These are phyloP conservation scores for Kodamaea kakaduensis DNA, from an alignment of 805 yeast genomes.

Conservation along the genomic window DNA sequence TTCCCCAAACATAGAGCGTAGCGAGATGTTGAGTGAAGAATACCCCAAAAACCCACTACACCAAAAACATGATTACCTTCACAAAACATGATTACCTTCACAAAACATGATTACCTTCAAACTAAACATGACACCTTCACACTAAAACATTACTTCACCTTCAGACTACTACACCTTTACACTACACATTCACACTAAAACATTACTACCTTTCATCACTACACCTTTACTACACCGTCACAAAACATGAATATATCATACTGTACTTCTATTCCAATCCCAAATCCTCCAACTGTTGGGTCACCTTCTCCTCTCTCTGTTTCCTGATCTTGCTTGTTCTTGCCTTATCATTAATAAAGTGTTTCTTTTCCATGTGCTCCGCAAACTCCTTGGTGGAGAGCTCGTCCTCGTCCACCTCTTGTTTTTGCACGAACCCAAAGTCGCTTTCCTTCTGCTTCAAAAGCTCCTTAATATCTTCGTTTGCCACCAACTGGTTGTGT, in stretches of 20 bases:
- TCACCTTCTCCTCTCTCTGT: conserved; percentile 33
- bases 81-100: no score
- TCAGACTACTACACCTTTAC: not conserved
- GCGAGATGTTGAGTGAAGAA: no score
- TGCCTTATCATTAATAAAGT: conserved; percentile 27
- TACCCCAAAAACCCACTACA: no score
- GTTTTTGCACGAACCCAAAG: conserved; percentile 3
- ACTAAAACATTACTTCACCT: not conserved
- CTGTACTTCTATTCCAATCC: conserved; percentile 12
- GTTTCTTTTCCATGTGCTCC: conserved; percentile 14
- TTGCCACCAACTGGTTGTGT: conserved; percentile 44
- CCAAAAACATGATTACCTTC: no score
- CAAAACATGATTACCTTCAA: no score
- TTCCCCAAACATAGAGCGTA: no score
- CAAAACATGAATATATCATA: no score
- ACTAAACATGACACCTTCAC: no score
- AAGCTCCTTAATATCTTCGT: conserved; percentile 31
- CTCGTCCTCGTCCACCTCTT: conserved; percentile 8
- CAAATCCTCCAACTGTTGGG: conserved; percentile 30
- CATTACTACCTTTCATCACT: not conserved
- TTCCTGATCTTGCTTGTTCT: conserved; percentile 34
- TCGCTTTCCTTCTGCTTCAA: conserved; percentile 28
- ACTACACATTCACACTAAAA: not conserved
- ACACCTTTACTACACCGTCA: not conserved
- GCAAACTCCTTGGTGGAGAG: conserved; percentile 5